Evolutionary conservation across 2,329 filamentous ascomycete species (phyloP).

Genomic region (Penicillium paneum): DNA sequence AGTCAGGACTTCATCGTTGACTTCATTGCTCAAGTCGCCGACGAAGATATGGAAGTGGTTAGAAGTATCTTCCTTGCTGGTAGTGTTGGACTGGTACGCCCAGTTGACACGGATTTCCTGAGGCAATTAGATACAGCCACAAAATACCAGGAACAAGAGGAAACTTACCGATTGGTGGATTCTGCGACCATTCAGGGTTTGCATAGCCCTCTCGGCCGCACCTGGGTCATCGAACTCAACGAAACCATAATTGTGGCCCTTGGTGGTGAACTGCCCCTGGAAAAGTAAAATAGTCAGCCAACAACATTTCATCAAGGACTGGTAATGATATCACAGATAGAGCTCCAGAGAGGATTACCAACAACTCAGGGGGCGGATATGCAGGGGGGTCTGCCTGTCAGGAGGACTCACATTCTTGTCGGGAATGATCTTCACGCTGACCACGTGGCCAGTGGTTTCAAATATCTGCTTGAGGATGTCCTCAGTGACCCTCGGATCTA

Average conservation of each 20-base stretch:
- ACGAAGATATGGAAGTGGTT: constrained; percentile 99
- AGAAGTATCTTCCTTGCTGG: constrained; percentile 94
- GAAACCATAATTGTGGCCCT: constrained; percentile 98
- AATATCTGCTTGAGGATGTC: constrained; percentile 97
- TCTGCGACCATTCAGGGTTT: constrained; percentile 88
- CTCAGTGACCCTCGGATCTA: constrained; percentile 93
- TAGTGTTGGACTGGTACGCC: constrained; percentile 96
- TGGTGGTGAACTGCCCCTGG: constrained; percentile 59
- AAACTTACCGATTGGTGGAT: constrained; percentile 79
- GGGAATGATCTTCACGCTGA: constrained; percentile 98
- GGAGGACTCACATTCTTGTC: constrained; percentile 87
- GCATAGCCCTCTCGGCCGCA: constrained; percentile 94
- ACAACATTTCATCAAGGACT: background rate
- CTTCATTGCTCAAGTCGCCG: constrained; percentile 94
- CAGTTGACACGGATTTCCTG: constrained; percentile 99
- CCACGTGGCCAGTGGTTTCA: constrained; percentile 95
- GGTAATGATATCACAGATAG: background rate
- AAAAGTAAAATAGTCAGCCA: background rate
- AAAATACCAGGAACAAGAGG: background rate
- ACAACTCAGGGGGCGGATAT: constrained; percentile 4
- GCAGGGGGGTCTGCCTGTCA: constrained; percentile 4
- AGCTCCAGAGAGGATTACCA: background rate
- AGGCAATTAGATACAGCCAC: constrained; percentile 1
- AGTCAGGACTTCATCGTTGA: constrained; percentile 90
- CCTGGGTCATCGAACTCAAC: constrained; percentile 98